A percentile compares a stretch with the other conserved stretches of the same genome.
Conservation (phyloP, 2,329 filamentous ascomycete genomes). For the Xylaria arbuscula region DNA sequence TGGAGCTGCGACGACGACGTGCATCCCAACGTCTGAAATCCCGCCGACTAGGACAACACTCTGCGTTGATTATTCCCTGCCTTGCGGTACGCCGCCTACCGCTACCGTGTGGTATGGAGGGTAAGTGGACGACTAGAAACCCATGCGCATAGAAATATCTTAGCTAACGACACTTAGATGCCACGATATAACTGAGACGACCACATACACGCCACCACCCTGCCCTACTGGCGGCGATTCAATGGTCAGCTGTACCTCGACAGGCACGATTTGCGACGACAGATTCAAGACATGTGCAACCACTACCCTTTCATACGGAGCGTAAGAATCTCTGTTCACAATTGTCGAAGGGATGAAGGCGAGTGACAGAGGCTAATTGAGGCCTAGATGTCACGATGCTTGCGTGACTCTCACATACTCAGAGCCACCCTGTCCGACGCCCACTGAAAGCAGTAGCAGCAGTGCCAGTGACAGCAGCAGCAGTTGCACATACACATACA, state of each 20-base stretch:
- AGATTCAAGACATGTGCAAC: constrained; percentile 43
- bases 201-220: constrained; percentile 32
- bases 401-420: constrained; percentile 33
- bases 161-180: constrained; percentile 28
- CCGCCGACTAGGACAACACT: constrained; percentile 34
- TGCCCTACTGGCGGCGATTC: constrained; percentile 28
- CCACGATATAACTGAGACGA: constrained; percentile 29
- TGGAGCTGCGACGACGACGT: constrained; percentile 22
- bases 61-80: constrained; percentile 42
- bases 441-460: constrained; percentile 18
- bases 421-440: constrained; percentile 32
- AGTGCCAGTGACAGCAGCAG: constrained; percentile 1
- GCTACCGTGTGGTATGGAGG: constrained; percentile 37
- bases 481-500: constrained; percentile 39
- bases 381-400: constrained; percentile 33
- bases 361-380: not conserved
- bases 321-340: constrained; percentile 19
- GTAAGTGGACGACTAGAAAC: constrained; percentile 20
- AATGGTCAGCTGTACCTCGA: constrained; percentile 37
- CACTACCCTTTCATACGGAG: constrained; percentile 35
- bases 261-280: constrained; percentile 44
- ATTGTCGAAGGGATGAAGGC: not conserved
- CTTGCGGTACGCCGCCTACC: constrained; percentile 44
- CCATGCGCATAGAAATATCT: not conserved
- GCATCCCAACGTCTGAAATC: not conserved